Conservation (phyloP, 78 protist species). For the Acrasis kona region DNA sequence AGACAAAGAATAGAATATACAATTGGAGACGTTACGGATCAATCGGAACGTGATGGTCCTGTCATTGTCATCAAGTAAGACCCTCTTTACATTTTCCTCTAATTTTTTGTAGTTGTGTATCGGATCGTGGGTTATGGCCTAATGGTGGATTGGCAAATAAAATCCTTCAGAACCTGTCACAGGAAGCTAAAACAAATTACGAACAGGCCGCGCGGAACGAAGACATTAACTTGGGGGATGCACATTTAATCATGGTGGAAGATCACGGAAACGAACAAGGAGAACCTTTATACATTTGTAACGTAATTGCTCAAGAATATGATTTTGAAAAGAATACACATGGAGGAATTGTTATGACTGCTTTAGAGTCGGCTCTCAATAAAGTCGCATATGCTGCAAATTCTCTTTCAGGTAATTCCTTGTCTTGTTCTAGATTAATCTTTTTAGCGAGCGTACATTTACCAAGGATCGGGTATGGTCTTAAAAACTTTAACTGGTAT, state of each 20-base stretch:
- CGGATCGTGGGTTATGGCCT: neutral
- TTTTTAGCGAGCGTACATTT: neutral
- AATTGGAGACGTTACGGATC: neutral
- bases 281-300: neutral
- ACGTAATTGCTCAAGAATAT: neutral
- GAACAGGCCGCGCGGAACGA: neutral
- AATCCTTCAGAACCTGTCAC: neutral
- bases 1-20: too few species aligned
- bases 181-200: neutral
- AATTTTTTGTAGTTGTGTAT: neutral
- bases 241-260: neutral
- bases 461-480: neutral
- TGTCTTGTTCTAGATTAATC: too few species aligned
- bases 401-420: too few species aligned
- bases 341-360: neutral
- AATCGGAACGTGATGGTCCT: neutral
- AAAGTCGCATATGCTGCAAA: neutral
- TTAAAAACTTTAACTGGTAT: neutral
- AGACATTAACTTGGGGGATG: neutral
- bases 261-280: too few species aligned
- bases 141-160: neutral
- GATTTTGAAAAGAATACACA: neutral
- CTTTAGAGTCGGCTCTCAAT: neutral
- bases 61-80: too few species aligned
- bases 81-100: too few species aligned